phyloP scores from a whole-genome alignment of 2,329 filamentous ascomycete species.

The Aspergillus aculeatinus region DNA sequence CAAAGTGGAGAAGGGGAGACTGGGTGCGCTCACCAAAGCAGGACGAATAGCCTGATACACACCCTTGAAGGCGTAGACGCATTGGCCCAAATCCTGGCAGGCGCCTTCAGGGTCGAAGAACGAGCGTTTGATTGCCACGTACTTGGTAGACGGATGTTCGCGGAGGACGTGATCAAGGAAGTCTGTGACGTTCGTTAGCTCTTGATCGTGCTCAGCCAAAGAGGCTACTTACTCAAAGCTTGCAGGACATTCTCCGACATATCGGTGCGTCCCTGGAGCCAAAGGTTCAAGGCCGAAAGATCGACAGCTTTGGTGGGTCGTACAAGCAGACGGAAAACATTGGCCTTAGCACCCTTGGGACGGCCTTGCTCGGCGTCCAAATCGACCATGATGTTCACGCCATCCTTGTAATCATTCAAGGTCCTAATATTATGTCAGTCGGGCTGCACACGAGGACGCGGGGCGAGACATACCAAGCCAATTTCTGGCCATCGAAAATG shows the following conservation, averaged over 20 bases:
- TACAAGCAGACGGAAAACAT: constrained; percentile 63
- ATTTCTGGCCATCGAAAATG: constrained; percentile 78
- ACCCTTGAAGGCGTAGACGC: constrained; percentile 79
- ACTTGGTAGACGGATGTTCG: constrained; percentile 67
- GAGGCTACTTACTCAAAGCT: constrained; percentile 62
- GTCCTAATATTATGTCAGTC: constrained; percentile 36
- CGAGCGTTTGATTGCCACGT: constrained; percentile 73
- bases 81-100: constrained; percentile 58
- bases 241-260: constrained; percentile 71
- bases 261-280: constrained; percentile 59
- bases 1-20: constrained; percentile 1
- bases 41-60: constrained; percentile 83
- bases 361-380: constrained; percentile 65
- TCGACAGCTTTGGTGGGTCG: constrained; percentile 66
- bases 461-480: constrained; percentile 69
- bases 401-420: constrained; percentile 36
- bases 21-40: constrained; percentile 54
- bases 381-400: constrained; percentile 63
- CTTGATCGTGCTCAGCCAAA: neutral
- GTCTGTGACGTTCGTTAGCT: constrained; percentile 42
- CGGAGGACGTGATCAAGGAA: constrained; percentile 90
- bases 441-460: constrained; percentile 33
- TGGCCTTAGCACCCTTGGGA: constrained; percentile 27
- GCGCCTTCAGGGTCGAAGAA: constrained; percentile 66
- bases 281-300: constrained; percentile 64